Evolutionary conservation across 169 alveolate species (phyloP), one percentile per base, ranked within the genome.

Genomic region (Eimeria acervulina): DNA sequence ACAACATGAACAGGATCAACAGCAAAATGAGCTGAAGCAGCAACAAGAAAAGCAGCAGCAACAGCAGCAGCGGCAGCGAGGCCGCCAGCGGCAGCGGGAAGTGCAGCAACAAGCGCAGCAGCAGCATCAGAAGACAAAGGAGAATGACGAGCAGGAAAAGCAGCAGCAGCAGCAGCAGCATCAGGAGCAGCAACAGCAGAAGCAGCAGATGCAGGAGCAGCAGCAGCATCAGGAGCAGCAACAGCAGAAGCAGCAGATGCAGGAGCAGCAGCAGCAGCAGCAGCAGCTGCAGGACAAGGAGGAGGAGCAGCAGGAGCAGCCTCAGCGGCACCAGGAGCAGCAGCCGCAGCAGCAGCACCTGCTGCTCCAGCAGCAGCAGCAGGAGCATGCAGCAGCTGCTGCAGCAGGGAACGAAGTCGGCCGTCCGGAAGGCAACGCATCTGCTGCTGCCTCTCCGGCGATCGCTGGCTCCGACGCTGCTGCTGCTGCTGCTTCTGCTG

Each of bases 261-360:
- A 51, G 6, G 21, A 51, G 59, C 55, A 47, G 55, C 55, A 47
- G 55, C 55, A 47, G 55, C 31, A 70, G 44, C 51, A 28, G n/a
- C 52, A 28, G 76, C 42, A 55, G 76, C 76, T n/a, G 92, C 92
- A 47, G 74, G 42, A 55, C 52, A 38, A 55, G 52, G 68, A 80
- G 68, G 15, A 17, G 59, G 52, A 83, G 76, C 70, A 55, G 76
- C 70, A 55, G 76, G 89, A 40, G 61, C 4, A 7, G 5, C 52
- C 33, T 59, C 92, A 19, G 47, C 91, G 17, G 47, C 76, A 23
- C 10, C 76, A 4, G 74, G 52, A 47, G 92, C 70, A 47, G 74
- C 76, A 28, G 74, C 92, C 5, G 42, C 36, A 12, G 52, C 92
- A 8, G 76, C 76, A 26, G 74, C 55, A 17, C 33, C 44, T 10